These are phyloP conservation scores for Arthrobotrys iridis DNA, from an alignment of 2,329 filamentous ascomycete species.

Conservation along the genomic window DNA sequence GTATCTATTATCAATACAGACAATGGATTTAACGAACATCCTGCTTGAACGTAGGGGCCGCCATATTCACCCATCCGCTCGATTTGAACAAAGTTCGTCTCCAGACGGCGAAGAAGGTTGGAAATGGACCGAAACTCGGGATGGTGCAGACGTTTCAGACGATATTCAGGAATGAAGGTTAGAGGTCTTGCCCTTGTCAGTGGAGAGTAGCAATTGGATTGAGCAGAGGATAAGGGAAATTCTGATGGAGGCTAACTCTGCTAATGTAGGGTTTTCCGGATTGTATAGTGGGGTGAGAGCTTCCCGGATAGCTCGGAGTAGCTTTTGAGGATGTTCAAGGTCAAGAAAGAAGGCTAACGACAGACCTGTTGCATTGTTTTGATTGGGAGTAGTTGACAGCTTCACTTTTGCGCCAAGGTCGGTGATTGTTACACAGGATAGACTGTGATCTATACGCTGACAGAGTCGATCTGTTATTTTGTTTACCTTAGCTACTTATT, in stretches of 20 bases:
- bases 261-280: slow-evolving; percentile 67
- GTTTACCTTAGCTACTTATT: slow-evolving; percentile 75
- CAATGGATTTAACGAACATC: not conserved
- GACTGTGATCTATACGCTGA: not conserved
- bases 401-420: slow-evolving; percentile 82
- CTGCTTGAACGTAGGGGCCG: slow-evolving; percentile 66
- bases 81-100: slow-evolving; percentile 61
- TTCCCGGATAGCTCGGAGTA: slow-evolving; percentile 20
- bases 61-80: slow-evolving; percentile 89
- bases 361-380: not conserved
- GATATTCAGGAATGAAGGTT: slow-evolving; percentile 78
- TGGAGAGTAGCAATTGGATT: not conserved
- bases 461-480: slow-evolving; percentile 23
- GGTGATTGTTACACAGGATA: not conserved
- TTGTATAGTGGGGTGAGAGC: slow-evolving; percentile 80
- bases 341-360: not conserved
- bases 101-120: slow-evolving; percentile 57
- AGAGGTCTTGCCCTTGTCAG: not conserved
- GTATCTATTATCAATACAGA: too few species aligned
- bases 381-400: slow-evolving; percentile 74
- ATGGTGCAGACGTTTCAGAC: slow-evolving; percentile 88
- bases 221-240: not conserved
- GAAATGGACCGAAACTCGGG: slow-evolving; percentile 54
- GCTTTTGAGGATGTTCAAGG: too few species aligned
- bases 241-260: not conserved